These are phyloP conservation scores for apple (Malus domestica) DNA, from an alignment of 306 rosid species.

Conservation along the genomic window DNA sequence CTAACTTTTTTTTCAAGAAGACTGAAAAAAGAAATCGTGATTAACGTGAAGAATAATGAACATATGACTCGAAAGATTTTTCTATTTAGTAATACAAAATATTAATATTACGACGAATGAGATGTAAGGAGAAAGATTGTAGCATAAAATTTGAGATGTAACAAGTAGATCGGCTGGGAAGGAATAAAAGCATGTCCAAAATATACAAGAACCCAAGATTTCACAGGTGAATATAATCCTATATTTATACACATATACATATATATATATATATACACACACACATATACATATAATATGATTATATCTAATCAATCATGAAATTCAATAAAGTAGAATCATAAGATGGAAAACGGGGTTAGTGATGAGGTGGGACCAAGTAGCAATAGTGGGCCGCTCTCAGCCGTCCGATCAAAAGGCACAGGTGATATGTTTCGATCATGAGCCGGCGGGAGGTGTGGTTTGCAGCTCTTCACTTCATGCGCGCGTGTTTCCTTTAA, in stretches of 20 bases:
- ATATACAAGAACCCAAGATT: background rate
- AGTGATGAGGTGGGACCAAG: conserved; percentile 16
- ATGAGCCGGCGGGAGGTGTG: conserved; percentile 33
- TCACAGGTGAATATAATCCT: background rate
- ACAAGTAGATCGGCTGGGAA: background rate
- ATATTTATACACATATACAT: background rate
- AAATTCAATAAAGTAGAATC: conserved; percentile 2
- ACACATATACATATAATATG: too few relatives aligned
- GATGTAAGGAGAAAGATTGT: background rate
- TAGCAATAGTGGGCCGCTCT: conserved; percentile 1
- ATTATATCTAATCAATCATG: background rate
- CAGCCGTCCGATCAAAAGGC: conserved; percentile 15
- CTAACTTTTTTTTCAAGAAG: too few relatives aligned
- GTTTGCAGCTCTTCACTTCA: conserved; percentile 2
- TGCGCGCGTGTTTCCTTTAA: conserved; percentile 35
- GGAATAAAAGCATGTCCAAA: background rate
- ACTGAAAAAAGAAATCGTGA: too few relatives aligned
- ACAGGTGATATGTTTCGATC: background rate
- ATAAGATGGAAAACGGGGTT: background rate
- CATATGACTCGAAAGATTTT: background rate
- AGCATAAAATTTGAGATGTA: background rate
- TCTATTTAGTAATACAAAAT: background rate
- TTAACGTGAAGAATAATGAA: background rate
- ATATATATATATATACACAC: background rate
- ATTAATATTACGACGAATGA: background rate